Evolutionary conservation across 176 grass and related monocot species (phyloP), one percentile per base, ranked within the genome.

Genomic region (Poa pratensis): DNA sequence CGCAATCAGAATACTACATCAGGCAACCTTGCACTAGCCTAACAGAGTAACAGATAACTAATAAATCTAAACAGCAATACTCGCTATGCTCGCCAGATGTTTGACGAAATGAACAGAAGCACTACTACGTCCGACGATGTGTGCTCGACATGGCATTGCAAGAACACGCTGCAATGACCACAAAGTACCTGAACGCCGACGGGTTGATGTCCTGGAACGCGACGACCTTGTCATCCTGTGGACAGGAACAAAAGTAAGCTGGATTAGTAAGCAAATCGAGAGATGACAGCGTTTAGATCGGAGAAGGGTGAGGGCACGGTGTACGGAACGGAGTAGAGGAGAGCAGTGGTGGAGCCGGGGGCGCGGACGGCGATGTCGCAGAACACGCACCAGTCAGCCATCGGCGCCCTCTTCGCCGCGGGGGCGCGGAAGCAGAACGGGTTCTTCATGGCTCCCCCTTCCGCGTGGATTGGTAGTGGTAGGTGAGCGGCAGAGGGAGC

Each of bases 191-290:
- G 86, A 94, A 90, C 9, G 96, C 93, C 9, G 96, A 94, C 9
- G 93, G 96, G 32, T 92, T 95, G 83, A 95, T 94, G 83, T 96
- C 96, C 24, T 61, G 81, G 78, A 99, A 96, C 1, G 91, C 96
- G 16, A 96, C 88, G 48, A 96, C 96, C 86, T 61, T 99, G 68
- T 94, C 96, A 89, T 96, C 96, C 96, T 99, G 84, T 77, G 54
- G 34, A 78, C 22, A 46, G 6, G 4, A 76, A 55, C 27, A 70
- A 20, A 68, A 51, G 13, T 18, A 32, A 5, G 73, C 51, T 28
- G 27, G 3, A 48, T 75, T 3, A 62, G 76, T 62, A 30, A 57
- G 39, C 39, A 52, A 75, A 79, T 24, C 68, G 68, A 27, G 15
- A 69, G 61, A 58, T 6, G 19, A 5, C 7, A 6, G 14, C 23